phyloP scores from a whole-genome alignment of 768 basidiomycete genomes.

The Lactarius vividus region DNA sequence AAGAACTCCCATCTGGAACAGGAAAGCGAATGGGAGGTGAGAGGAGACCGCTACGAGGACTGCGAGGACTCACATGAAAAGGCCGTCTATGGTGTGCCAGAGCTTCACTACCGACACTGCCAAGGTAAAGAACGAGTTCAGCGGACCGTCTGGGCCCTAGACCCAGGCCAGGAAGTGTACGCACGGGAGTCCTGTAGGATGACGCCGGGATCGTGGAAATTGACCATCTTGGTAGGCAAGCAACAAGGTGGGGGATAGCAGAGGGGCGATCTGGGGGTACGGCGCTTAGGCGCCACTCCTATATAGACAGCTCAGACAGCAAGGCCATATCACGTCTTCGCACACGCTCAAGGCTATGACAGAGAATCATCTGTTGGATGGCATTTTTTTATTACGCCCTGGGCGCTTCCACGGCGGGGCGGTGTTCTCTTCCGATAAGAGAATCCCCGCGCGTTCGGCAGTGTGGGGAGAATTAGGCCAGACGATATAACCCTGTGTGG shows the following conservation, averaged over 20 bases:
- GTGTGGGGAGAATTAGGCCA: neutral
- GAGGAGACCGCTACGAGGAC: neutral
- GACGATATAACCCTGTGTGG: neutral
- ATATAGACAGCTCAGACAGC: neutral
- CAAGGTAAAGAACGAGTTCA: neutral
- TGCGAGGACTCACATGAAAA: slow-evolving; percentile 8
- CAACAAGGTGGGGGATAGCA: neutral
- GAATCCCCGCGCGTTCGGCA: neutral
- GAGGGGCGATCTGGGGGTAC: neutral
- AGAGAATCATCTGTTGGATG: neutral
- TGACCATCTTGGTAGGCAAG: slow-evolving; percentile 1
- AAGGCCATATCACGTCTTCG: neutral
- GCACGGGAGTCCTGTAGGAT: neutral
- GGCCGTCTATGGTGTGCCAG: slow-evolving; percentile 8
- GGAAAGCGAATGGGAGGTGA: neutral
- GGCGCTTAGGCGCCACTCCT: neutral
- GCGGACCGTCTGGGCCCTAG: neutral
- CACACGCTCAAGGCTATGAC: neutral
- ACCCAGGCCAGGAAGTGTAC: neutral
- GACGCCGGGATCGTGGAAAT: neutral
- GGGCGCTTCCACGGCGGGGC: neutral
- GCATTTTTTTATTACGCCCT: neutral
- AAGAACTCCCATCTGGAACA: neutral
- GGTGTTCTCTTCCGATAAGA: neutral
- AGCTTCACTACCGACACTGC: slow-evolving; percentile 7